Evolutionary conservation across 768 basidiomycete species (phyloP).

Genomic region (Sporobolomyces pararoseus): DNA sequence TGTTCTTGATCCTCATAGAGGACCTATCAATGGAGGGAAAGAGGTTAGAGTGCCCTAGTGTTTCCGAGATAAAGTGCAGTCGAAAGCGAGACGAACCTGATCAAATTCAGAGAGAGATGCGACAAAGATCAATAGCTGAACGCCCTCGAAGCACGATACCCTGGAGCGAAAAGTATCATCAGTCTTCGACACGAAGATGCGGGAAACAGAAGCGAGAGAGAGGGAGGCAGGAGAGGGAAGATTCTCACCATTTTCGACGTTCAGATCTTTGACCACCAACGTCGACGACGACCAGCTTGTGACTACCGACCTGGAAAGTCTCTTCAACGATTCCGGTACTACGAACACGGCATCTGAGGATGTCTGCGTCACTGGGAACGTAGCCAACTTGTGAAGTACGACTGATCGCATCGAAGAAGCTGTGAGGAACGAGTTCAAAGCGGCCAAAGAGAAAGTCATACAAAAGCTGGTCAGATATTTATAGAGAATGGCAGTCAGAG

Average conservation of each 20-base stretch:
- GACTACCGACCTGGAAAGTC: slow-evolving; percentile 58
- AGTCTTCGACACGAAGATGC: too few species aligned
- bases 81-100: slow-evolving; percentile 65
- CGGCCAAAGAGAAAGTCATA: too few species aligned
- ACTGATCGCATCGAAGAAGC: slow-evolving; percentile 59
- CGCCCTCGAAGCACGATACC: slow-evolving; percentile 90
- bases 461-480: too few species aligned
- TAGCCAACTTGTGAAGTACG: slow-evolving; percentile 71
- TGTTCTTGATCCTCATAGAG: slow-evolving; percentile 55
- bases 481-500: background rate
- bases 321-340: slow-evolving; percentile 97
- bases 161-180: background rate
- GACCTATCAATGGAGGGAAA: slow-evolving; percentile 50
- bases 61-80: background rate
- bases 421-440: too few species aligned
- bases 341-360: slow-evolving; percentile 84
- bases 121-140: slow-evolving; percentile 86
- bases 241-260: slow-evolving; percentile 73
- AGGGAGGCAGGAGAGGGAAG: too few species aligned
- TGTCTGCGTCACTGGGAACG: slow-evolving; percentile 84
- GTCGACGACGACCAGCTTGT: slow-evolving; percentile 59
- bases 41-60: too few species aligned
- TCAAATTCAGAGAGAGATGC: slow-evolving; percentile 93
- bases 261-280: slow-evolving; percentile 84
- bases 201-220: too few species aligned